A percentile compares a stretch with the other conserved stretches of the same genome.
Conservation (phyloP, 352 stramenopile species). For the Aphanomyces stellatus region DNA sequence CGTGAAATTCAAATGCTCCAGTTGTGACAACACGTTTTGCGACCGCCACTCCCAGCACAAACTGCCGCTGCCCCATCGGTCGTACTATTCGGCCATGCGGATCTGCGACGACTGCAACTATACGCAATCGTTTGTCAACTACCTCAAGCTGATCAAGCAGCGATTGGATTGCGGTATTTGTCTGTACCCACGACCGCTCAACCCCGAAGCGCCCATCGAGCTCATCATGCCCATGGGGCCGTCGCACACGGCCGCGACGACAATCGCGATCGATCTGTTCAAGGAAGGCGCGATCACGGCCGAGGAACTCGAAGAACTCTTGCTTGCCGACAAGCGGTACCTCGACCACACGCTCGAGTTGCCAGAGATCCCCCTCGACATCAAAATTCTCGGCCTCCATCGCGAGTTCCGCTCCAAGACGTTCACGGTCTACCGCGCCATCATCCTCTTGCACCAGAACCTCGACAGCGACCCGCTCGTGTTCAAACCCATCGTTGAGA, state of each 20-base stretch:
- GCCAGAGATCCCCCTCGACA: slow-evolving; percentile 71
- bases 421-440: slow-evolving; percentile 76
- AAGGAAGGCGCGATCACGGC: slow-evolving; percentile 75
- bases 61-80: slow-evolving; percentile 65
- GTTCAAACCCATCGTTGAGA: slow-evolving; percentile 83
- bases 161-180: slow-evolving; percentile 79
- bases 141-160: slow-evolving; percentile 77
- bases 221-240: slow-evolving; percentile 82
- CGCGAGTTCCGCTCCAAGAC: slow-evolving; percentile 75
- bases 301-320: slow-evolving; percentile 81
- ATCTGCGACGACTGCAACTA: slow-evolving; percentile 81
- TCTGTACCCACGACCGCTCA: slow-evolving; percentile 76
- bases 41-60: slow-evolving; percentile 78
- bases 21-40: slow-evolving; percentile 68
- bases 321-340: slow-evolving; percentile 74
- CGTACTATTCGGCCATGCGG: slow-evolving; percentile 76
- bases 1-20: slow-evolving; percentile 46
- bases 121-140: slow-evolving; percentile 78
- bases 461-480: slow-evolving; percentile 76
- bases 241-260: slow-evolving; percentile 66
- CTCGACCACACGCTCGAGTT: slow-evolving; percentile 77
- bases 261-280: slow-evolving; percentile 82
- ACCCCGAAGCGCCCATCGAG: slow-evolving; percentile 75
- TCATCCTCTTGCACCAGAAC: slow-evolving; percentile 79
- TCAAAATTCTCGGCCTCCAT: slow-evolving; percentile 79